Base-by-base conservation (phyloP, 306 rosid genomes). In the Cicer judaicum region DNA sequence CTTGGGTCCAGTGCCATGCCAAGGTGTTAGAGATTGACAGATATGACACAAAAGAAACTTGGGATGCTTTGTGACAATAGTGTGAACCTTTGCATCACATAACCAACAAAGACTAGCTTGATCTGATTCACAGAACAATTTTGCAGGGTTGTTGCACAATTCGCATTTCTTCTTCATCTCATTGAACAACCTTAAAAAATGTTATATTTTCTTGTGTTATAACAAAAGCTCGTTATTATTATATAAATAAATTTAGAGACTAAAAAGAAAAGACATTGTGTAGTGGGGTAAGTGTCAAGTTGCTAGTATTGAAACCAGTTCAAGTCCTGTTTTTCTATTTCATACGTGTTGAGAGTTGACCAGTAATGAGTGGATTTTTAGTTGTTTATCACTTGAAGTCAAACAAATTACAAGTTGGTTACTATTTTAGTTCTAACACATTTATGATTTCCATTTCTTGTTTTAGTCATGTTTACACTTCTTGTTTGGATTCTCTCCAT, bases 31-130 rank as follows among this genome's bases (percentile, higher is more conserved):
- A 6, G 94, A 81, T 57, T 88, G 96, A 47, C 98, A 92, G 13
- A 76, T 57, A 69, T 85, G 92, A 80, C 98, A 92, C 11, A 92
- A 94, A 36, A 92, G 89, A 71, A 82, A 71, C 52, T 96, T 84
- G 0, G 78, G 80, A 61, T 87, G 98, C 36, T 90, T 92, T 5
- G 87, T 82, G 16, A 88, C 94, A 7, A 92, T 78, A 47, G 85
- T 72, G 62, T 92, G 98, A 78, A 92, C 98, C 47, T 65, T 83
- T 1, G 91, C 72, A 65, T 92, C 98, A 60, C 98, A 92, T 39
- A 79, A 81, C 96, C 94, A 92, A 74, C 98, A 92, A 4, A 92
- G 84, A 63, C 68, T 80, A 0, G 98, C 94, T 52, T 82, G 82
- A 84, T 90, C 96, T 5, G 98, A 88, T 46, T 92, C 96, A 40